Base-by-base conservation (phyloP, 192 early-diverging fungal species). In the Podochytrium sp. region DNA sequence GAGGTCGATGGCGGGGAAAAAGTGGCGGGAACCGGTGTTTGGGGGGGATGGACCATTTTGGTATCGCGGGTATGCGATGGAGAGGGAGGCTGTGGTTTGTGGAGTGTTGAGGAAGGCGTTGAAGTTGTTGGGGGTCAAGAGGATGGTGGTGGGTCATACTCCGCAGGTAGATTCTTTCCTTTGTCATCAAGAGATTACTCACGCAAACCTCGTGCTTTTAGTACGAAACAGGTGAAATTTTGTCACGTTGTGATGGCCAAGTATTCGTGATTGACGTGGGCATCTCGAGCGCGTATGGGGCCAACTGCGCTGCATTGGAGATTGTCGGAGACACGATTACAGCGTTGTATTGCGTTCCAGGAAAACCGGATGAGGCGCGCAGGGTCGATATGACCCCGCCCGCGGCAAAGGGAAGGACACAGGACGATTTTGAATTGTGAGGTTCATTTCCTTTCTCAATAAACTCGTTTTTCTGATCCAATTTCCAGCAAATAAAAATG, bases 181-280 rank as follows among this genome's bases (percentile, higher is more conserved):
- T 49, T 66, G 30, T 29, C 27, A 16, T 35, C 41, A 49, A 49
- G 12, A 50, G 64, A 25, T 66, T 34, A 7, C 56, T 18, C 43
- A 12, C 20, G 27, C 56, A 38, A 38, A 63, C 6, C 61, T 12
- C 43, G 20, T 20, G 10, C 7, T 63, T 38, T 29, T 41, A 66
- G 41, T 47, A 60, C 63, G 75, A 70, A 0, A 76, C 78, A 23
- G 90, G 62, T 49, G 27, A 81, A 40, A 89, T 93, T 40, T 71
- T 84, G 6, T 84, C 88, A 27, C 79, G 88, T 0, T 93, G 89
- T 75, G 76, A 87, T 39, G 86, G 86, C 16, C 79, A 79, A 30
- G 82, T 89, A 33, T 76, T 88, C 60, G 78, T 92, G 35, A 88
- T 93, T 68, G 92, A 93, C 66, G 89, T 91, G 29, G 92, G 92